Evolutionary conservation across 2,329 filamentous ascomycete genomes (phyloP).

Genomic region (Fusarium sp.): DNA sequence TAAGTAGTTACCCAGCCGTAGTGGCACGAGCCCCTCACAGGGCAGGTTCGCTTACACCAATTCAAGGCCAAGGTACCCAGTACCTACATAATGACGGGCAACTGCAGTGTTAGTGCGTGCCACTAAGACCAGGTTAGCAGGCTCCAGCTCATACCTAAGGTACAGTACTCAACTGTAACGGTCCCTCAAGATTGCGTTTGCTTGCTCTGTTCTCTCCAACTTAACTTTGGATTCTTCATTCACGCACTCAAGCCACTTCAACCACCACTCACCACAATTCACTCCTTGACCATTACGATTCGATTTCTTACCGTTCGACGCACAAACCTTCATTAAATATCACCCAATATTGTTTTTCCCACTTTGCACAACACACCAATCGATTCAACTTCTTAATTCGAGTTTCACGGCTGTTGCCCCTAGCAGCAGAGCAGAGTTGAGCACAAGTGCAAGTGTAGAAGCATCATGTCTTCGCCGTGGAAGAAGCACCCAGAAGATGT

Average conservation of each 20-base stretch:
- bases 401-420: slow-evolving; percentile 29
- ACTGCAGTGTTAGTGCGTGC: slow-evolving; percentile 14
- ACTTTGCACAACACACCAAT: neutral
- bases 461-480: slow-evolving; percentile 67
- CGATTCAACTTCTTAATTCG: slow-evolving; percentile 2
- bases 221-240: slow-evolving; percentile 22
- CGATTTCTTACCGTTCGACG: slow-evolving; percentile 14
- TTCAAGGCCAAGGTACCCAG: neutral
- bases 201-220: slow-evolving; percentile 16
- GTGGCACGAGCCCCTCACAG: slow-evolving; percentile 27
- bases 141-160: slow-evolving; percentile 20
- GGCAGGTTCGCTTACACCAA: slow-evolving; percentile 2
- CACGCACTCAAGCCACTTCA: slow-evolving; percentile 16
- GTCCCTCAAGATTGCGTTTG: slow-evolving; percentile 19
- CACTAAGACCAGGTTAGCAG: slow-evolving; percentile 20
- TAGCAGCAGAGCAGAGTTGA: slow-evolving; percentile 34
- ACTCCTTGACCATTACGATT: slow-evolving; percentile 22
- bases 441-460: slow-evolving; percentile 25
- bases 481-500: slow-evolving; percentile 72
- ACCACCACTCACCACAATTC: slow-evolving; percentile 27
- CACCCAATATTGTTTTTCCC: neutral
- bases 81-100: slow-evolving; percentile 28
- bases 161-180: slow-evolving; percentile 15
- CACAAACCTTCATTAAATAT: neutral
- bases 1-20: slow-evolving; percentile 32